Conservation (phyloP, 1,139 yeast genomes). For the Pichia sp. region DNA sequence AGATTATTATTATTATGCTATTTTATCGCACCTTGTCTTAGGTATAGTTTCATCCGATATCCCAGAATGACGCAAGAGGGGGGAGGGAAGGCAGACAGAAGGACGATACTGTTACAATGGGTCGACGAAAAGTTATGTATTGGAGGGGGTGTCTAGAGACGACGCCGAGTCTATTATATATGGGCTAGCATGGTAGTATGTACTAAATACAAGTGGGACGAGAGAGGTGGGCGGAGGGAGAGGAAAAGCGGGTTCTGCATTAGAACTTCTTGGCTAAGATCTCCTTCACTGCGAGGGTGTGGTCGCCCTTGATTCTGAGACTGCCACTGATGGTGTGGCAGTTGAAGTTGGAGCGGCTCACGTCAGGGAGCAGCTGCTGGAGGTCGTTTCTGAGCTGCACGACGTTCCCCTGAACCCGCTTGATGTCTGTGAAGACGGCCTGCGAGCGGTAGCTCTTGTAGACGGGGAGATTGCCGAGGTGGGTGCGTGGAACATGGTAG, state of each 20-base stretch:
- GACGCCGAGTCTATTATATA: too few species aligned
- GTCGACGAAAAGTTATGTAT: too few species aligned
- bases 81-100: too few species aligned
- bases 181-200: background rate
- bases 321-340: conserved; percentile 30
- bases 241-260: conserved; percentile 1
- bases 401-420: conserved; percentile 60
- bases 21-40: too few species aligned
- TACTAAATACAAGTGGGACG: background rate
- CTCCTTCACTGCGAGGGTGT: conserved; percentile 41
- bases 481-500: conserved; percentile 52
- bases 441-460: conserved; percentile 54
- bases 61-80: too few species aligned
- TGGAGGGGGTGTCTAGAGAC: too few species aligned
- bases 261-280: conserved; percentile 26
- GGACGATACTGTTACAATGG: too few species aligned
- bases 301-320: conserved; percentile 57
- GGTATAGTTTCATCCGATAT: too few species aligned
- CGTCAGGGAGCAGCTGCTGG: conserved; percentile 41
- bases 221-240: background rate
- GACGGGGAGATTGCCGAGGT: conserved; percentile 64
- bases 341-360: conserved; percentile 23
- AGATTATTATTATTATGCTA: too few species aligned
- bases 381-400: conserved; percentile 56
- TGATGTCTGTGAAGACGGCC: conserved; percentile 56